Percentiles rank a stretch among this genome's conserved stretches.
phyloP scores from a whole-genome alignment of 306 rosid genomes.

The Quercus suber region DNA sequence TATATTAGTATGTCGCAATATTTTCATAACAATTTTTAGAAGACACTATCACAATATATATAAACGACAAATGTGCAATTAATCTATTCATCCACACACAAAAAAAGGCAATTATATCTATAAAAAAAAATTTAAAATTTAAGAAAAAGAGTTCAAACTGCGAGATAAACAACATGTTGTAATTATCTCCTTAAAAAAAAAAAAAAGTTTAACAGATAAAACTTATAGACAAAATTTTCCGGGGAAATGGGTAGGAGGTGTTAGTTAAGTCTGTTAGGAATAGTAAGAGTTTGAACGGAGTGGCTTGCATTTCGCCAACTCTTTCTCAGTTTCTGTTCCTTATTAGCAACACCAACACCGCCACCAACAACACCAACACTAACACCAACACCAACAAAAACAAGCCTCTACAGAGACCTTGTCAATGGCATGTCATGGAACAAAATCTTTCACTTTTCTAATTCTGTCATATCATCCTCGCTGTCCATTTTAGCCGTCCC shows the following conservation, averaged over 20 bases:
- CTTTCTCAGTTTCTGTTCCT: background rate
- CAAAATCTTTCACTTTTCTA: constrained; percentile 38
- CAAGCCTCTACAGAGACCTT: constrained; percentile 13
- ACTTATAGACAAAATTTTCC: background rate
- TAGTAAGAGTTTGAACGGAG: constrained; percentile 19
- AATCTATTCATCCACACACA: too few species aligned
- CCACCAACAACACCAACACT: too few species aligned
- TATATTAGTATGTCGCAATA: too few species aligned
- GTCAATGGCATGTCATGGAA: constrained; percentile 29
- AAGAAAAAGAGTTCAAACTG: rapidly evolving
- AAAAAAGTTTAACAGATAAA: background rate
- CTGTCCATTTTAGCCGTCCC: constrained; percentile 25
- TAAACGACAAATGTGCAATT: too few species aligned
- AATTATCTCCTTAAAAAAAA: too few species aligned
- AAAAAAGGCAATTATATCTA: too few species aligned
- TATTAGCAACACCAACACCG: background rate
- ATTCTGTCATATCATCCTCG: constrained; percentile 40
- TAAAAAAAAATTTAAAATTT: too few species aligned
- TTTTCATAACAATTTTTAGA: too few species aligned
- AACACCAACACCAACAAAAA: constrained; percentile 7
- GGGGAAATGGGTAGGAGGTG: background rate
- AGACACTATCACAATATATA: too few species aligned
- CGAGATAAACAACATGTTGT: rapidly evolving
- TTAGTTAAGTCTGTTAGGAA: constrained; percentile 10
- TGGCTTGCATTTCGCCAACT: constrained; percentile 51